Conservation (phyloP, 2,329 filamentous ascomycete species). For the Fusarium multiceps region DNA sequence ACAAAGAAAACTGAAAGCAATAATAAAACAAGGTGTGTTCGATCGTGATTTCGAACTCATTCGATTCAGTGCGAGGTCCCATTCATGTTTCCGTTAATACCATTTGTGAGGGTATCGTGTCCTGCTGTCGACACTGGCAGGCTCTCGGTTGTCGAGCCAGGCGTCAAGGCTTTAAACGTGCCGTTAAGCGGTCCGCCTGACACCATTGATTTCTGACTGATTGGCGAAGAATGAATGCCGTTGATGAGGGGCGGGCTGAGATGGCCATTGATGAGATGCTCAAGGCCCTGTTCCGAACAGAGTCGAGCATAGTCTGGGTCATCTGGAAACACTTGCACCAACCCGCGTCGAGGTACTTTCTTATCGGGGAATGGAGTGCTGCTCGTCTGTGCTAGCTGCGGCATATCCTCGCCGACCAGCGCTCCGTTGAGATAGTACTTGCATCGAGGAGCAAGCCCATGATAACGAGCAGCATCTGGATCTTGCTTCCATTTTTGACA, state of each 20-base stretch:
- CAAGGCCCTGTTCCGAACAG: constrained; percentile 68
- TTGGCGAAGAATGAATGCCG: constrained; percentile 60
- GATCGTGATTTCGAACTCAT: constrained; percentile 9
- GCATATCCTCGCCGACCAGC: constrained; percentile 63
- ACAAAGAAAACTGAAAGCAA: constrained; percentile 44
- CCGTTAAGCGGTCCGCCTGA: constrained; percentile 49
- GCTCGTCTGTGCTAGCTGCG: constrained; percentile 60
- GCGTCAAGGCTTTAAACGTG: constrained; percentile 37
- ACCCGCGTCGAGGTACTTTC: constrained; percentile 65
- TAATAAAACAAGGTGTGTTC: constrained; percentile 37
- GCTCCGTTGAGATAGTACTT: constrained; percentile 70
- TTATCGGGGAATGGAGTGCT: constrained; percentile 65
- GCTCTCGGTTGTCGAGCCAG: constrained; percentile 35
- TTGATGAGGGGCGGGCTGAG: constrained; percentile 59
- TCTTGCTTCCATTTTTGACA: constrained; percentile 70
- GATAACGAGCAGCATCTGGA: constrained; percentile 62
- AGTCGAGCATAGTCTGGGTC: constrained; percentile 68
- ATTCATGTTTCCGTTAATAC: constrained; percentile 45
- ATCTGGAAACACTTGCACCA: constrained; percentile 63
- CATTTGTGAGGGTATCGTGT: constrained; percentile 47
- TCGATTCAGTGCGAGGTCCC: constrained; percentile 26
- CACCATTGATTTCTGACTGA: constrained; percentile 50
- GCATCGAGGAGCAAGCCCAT: constrained; percentile 65
- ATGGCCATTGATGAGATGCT: constrained; percentile 62
- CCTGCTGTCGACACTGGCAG: constrained; percentile 17